Evolutionary conservation across 257 asterid species (phyloP), one percentile per base, ranked within the genome.

Genomic region (Ilex asprella): DNA sequence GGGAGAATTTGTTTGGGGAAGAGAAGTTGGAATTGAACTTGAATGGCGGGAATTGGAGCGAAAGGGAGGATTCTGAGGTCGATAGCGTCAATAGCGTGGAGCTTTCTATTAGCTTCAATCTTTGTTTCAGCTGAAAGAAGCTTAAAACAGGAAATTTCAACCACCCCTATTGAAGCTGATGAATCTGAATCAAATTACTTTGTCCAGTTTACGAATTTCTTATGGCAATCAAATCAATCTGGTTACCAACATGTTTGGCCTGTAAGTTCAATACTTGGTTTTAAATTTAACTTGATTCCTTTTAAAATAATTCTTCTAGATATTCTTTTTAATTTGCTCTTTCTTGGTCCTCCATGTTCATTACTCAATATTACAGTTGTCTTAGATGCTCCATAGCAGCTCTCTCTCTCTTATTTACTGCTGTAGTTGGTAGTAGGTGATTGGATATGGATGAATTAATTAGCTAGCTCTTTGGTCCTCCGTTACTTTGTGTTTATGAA

Each of bases 241-340:
- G 98, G 91, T 53, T 91, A 85, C 84, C 83, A 84, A 2, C 98
- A 84, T 72, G 84, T 84, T 75, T 91, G 98, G 98, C 98, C 98
- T 88, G 98, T 91, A 79, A 85, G 89, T 84, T 31, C 10, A 29
- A 46, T 46, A 10, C 52, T 2, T 2, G 4, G 4, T 10, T 10
- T 46, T 10, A 0, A 46, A 46, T 46, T 46, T 46, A 2, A 4
- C 3, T 46, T 11, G 10, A 10, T 46, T 2, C 13, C 27, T 7
- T 2, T 12, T 2, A 2, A 46, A 10, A 46, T 3, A 10, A 2
- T 46, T 4, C 41, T 35, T 8, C 8, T 35, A 3, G 1, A 35
- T 35, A 8, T 3, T 35, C 41, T 35, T 35, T 35, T 35, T 35
- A 35, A 35, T 35, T 35, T 3, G 41, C 41, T 35, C 41, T 35